phyloP scores from a whole-genome alignment of 2,329 filamentous ascomycete species.

The Botrytis byssoidea region DNA sequence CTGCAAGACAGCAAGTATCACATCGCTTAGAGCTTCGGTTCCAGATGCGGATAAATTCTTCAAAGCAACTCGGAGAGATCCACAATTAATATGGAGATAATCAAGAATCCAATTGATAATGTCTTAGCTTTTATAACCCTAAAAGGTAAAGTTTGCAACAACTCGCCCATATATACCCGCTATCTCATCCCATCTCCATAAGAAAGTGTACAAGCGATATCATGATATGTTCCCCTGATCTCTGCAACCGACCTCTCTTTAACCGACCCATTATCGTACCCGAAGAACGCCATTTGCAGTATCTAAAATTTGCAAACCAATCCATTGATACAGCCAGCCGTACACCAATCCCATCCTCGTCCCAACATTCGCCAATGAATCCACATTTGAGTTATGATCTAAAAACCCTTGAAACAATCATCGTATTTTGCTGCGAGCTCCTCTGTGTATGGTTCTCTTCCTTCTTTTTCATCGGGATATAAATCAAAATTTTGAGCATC shows the following conservation, averaged over 20 bases:
- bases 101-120: neutral
- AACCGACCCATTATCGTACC: conserved; percentile 6
- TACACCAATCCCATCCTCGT: conserved; percentile 7
- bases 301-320: conserved; percentile 12
- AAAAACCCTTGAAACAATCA: conserved; percentile 70
- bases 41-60: neutral
- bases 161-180: neutral
- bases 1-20: neutral
- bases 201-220: conserved; percentile 16
- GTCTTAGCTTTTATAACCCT: conserved; percentile 4
- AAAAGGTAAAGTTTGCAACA: neutral
- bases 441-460: conserved; percentile 64
- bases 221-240: conserved; percentile 2
- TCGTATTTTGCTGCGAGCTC: conserved; percentile 71
- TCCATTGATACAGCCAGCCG: conserved; percentile 9
- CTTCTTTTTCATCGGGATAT: conserved; percentile 73
- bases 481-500: conserved; percentile 81
- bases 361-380: conserved; percentile 13
- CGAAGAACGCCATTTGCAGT: conserved; percentile 20
- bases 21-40: neutral
- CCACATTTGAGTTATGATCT: conserved; percentile 14
- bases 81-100: neutral
- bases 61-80: neutral
- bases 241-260: conserved; percentile 13
- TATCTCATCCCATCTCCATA: neutral